A percentile compares a stretch with the other conserved stretches of the same genome.
phyloP scores from a whole-genome alignment of 306 rosid species.

The Medicago lupulina region DNA sequence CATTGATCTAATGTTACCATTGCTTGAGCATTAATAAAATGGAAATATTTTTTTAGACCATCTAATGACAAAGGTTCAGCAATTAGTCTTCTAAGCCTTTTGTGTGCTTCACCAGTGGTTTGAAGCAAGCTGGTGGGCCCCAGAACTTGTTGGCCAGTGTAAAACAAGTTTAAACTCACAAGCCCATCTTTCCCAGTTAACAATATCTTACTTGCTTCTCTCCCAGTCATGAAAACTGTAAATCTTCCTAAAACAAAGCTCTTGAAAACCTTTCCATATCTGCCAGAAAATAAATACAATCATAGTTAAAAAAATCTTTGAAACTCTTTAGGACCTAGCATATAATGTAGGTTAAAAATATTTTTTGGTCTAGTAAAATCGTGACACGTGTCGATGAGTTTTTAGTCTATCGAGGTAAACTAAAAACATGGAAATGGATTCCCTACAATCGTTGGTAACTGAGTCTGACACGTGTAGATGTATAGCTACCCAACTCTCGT shows the following conservation, averaged over 20 bases:
- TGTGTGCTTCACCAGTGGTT: slow-evolving; percentile 80
- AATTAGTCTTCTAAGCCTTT: slow-evolving; percentile 73
- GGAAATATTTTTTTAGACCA: slow-evolving; percentile 76
- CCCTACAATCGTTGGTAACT: too few relatives aligned
- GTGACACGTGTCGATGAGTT: too few relatives aligned
- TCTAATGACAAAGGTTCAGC: slow-evolving; percentile 81
- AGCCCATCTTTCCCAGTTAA: slow-evolving; percentile 80
- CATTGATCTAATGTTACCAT: slow-evolving; percentile 66
- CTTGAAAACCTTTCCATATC: slow-evolving; percentile 91
- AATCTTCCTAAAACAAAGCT: slow-evolving; percentile 75
- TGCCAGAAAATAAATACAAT: slow-evolving; percentile 21
- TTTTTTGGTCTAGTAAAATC: too few relatives aligned
- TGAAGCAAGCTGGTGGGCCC: slow-evolving; percentile 87
- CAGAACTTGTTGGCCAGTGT: slow-evolving; percentile 78
- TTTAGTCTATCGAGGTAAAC: too few relatives aligned
- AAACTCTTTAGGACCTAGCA: neutral
- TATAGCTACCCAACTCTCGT: too few relatives aligned
- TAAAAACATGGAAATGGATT: too few relatives aligned
- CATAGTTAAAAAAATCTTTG: neutral
- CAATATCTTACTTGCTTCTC: slow-evolving; percentile 80
- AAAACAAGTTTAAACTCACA: slow-evolving; percentile 83
- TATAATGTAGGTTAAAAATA: too few relatives aligned
- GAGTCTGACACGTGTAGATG: too few relatives aligned
- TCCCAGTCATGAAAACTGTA: slow-evolving; percentile 85
- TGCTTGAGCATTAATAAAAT: slow-evolving; percentile 73